Conservation (phyloP, 2,329 filamentous ascomycete species). For the Aspergillus pseudonomiae region DNA sequence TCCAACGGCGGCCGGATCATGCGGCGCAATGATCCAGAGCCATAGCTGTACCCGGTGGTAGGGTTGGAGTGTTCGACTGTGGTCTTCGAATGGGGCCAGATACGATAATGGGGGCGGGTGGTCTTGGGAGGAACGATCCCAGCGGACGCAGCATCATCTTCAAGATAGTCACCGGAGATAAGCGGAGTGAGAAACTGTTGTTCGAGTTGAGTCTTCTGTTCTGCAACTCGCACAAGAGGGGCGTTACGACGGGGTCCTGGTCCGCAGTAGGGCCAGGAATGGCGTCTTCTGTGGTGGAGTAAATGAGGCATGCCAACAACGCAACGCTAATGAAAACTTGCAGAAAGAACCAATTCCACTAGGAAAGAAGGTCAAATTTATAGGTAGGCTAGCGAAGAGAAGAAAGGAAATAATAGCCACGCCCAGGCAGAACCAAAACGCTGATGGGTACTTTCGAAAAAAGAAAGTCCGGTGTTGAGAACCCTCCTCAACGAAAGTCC, state of each 20-base stretch:
- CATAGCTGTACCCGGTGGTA: not conserved
- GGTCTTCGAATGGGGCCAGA: conserved; percentile 26
- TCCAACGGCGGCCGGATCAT: conserved; percentile 36
- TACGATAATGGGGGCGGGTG: conserved; percentile 23
- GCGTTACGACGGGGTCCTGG: conserved; percentile 23
- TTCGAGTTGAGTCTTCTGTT: conserved; percentile 15
- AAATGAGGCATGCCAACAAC: conserved; percentile 29
- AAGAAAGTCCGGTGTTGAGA: not conserved
- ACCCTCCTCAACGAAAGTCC: conserved; percentile 15
- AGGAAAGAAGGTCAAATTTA: not conserved
- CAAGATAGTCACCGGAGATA: conserved; percentile 25
- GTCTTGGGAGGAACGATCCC: conserved; percentile 33
- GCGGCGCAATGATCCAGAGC: conserved; percentile 25
- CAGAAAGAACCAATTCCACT: not conserved
- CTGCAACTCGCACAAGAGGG: conserved; percentile 23
- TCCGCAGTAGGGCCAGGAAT: conserved; percentile 42
- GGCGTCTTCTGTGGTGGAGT: conserved; percentile 35
- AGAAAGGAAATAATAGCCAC: not conserved
- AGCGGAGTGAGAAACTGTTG: conserved; percentile 22
- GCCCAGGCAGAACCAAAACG: conserved; percentile 1
- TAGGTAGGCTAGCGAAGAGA: not conserved
- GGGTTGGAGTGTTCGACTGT: not conserved
- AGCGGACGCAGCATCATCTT: conserved; percentile 37
- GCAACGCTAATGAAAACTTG: not conserved
- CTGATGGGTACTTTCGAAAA: not conserved